Base-by-base conservation (phyloP, 2,329 filamentous ascomycete genomes). In the Sporothrix schenckii region DNA sequence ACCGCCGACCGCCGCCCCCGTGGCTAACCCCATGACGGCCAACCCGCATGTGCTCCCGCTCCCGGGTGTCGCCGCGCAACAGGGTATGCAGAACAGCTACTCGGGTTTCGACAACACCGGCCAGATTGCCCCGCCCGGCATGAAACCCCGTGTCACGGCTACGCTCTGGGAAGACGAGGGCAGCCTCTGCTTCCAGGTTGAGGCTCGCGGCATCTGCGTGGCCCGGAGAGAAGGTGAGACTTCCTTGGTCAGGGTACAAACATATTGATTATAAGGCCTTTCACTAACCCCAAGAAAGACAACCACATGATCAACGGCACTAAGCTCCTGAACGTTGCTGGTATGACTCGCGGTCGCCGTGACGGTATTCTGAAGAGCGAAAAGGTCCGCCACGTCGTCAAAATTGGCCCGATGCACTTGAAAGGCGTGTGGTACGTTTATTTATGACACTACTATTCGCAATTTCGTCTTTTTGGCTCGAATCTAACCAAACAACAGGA, bases 291-390 rank as follows among this genome's bases (percentile, higher is more conserved):
- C 47, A 0, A 30, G 27, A 34, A 19, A 96, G 94, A 97, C 77
- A 98, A 97, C 81, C 93, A 97, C 82, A 97, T 99, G 92, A 97
- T 99, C 80, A 99, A 98, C 77, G 95, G 95, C 21, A 99, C 95
- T 0, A 99, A 98, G 80, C 84, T 99, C 70, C 83, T 98, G 71
- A 99, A 99, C 75, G 95, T 99, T 68, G 95, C 95, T 66, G 94
- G 95, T 14, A 99, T 99, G 95, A 99, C 95, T 16, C 88, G 95
- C 79, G 95, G 95, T 70, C 90, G 95, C 74, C 88, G 95, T 77
- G 95, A 99, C 78, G 95, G 95, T 63, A 98, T 99, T 75, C 82
- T 99, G 71, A 99, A 99, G 83, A 97, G 94, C 79, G 95, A 98
- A 81, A 99, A 98, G 81, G 89, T 94, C 70, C 90, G 95, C 75